Base-by-base conservation (phyloP, 352 stramenopile genomes). In the Globisporangium recalcitrans region DNA sequence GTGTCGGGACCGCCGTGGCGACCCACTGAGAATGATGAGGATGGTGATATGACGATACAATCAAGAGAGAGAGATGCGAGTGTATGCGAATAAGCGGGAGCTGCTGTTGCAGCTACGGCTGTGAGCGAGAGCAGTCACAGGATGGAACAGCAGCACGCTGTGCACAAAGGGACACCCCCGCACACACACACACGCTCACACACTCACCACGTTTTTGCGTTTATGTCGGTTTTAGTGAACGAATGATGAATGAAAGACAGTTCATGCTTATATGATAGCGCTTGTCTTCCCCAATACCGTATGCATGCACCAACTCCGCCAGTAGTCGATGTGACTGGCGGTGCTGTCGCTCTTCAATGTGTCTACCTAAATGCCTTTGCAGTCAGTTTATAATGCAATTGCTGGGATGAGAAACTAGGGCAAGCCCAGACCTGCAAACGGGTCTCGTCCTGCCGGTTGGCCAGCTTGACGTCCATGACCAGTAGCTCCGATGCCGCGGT, bases 401-500 rank as follows among this genome's bases (percentile, higher is more conserved):
- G 19, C 16, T 42, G 7, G 48, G 8, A 19, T n/a, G 65, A n/a
- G 68, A 52, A 82, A 68, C 57, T 78, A 67, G 4, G 80, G 80
- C 58, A 90, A 59, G n/a, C 82, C 85, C 22, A 91, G 65, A 9
- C 85, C 85, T 6, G 85, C 82, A 68, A 93, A 93, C 42, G 85
- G 85, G 55, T 93, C 85, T 55, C 82, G 47, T 40, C 68, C 72
- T 3, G 64, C 40, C 19, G 60, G 58, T 5, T 56, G 51, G 14
- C 61, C 68, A 42, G 36, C 13, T 32, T 42, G 59, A 24, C 31
- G 58, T 16, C 26, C 49, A 29, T 58, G 53, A 11, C 56, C 52
- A 29, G 19, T 16, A 56, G 44, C 38, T 53, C 60, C 51, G 26
- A 47, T 58, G 14, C 6, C n/a, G 27, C 38, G 44, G 29, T 61